Percentiles rank a stretch among this genome's conserved stretches.
Conservation (phyloP, 257 asterid species). For the Rubia yunnanensis region DNA sequence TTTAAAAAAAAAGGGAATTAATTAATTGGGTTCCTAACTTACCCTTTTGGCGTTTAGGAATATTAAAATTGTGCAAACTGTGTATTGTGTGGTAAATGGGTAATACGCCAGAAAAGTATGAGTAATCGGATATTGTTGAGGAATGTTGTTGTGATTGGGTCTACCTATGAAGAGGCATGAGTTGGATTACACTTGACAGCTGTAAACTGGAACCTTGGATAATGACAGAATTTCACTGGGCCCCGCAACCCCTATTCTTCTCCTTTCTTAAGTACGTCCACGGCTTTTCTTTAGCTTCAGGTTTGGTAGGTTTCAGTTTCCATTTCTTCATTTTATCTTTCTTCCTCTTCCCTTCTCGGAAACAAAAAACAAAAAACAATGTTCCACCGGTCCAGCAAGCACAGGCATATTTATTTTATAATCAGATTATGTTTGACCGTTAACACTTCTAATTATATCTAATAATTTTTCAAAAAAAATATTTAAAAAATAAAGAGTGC, state of each 20-base stretch:
- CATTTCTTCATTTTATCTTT: no score
- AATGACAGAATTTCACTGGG: neutral
- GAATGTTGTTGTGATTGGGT: neutral
- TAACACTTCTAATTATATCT: no score
- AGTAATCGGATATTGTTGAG: neutral
- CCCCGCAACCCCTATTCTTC: neutral
- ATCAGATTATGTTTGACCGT: no score
- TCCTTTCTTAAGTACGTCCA: neutral
- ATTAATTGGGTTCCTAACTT: neutral
- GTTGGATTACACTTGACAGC: neutral
- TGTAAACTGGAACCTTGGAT: neutral
- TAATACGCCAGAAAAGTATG: neutral
- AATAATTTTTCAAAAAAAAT: no score
- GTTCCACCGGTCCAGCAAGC: no score
- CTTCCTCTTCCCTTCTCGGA: no score
- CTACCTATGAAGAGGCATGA: neutral
- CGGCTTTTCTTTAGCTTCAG: neutral
- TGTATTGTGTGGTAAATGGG: neutral
- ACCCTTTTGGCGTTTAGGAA: neutral
- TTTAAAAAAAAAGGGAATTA: neutral
- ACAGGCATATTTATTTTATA: no score
- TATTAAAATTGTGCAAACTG: neutral
- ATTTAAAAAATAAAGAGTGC: no score
- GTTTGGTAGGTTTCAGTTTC: neutral
- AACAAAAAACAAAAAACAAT: no score